phyloP scores from a whole-genome alignment of 163 green algal genomes.

The Prototheca wickerhamii region DNA sequence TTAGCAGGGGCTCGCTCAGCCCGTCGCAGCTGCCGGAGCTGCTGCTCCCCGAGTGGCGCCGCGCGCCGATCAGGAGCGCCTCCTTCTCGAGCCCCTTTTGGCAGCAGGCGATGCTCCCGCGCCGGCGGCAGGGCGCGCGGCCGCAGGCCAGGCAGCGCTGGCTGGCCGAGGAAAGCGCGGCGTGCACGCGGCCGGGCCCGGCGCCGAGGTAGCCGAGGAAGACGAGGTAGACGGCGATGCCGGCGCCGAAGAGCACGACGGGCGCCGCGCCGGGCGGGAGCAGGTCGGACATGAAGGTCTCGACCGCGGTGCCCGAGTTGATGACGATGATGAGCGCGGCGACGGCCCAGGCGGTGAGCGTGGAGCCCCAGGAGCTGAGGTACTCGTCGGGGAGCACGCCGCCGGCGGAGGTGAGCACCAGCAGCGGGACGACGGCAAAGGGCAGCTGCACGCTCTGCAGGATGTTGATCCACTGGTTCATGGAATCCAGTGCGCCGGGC shows the following conservation, averaged over 20 bases:
- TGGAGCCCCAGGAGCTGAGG: slow-evolving; percentile 28
- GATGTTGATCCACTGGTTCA: slow-evolving; percentile 81
- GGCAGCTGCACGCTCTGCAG: slow-evolving; percentile 76
- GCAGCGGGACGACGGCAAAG: slow-evolving; percentile 71
- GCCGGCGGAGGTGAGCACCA: slow-evolving; percentile 34
- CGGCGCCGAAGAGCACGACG: slow-evolving; percentile 2
- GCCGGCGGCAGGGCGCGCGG: too few species aligned
- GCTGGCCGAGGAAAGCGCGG: background rate
- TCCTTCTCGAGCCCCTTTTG: too few species aligned
- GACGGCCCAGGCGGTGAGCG: slow-evolving; percentile 15
- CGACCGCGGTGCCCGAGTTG: slow-evolving; percentile 19
- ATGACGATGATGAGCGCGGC: slow-evolving; percentile 24
- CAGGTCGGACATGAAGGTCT: background rate
- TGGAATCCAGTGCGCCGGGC: slow-evolving; percentile 43
- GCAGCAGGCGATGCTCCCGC: too few species aligned
- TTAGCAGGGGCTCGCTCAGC: too few species aligned
- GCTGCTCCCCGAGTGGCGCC: too few species aligned
- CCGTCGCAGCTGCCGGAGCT: too few species aligned
- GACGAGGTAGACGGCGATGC: background rate
- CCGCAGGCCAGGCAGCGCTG: background rate
- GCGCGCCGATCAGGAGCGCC: too few species aligned
- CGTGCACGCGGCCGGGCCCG: too few species aligned
- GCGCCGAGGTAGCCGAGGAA: slow-evolving; percentile 8
- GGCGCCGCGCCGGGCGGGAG: background rate
- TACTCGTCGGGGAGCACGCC: slow-evolving; percentile 44